phyloP scores from a whole-genome alignment of 306 rosid genomes.

The Cucurbita pepo region DNA sequence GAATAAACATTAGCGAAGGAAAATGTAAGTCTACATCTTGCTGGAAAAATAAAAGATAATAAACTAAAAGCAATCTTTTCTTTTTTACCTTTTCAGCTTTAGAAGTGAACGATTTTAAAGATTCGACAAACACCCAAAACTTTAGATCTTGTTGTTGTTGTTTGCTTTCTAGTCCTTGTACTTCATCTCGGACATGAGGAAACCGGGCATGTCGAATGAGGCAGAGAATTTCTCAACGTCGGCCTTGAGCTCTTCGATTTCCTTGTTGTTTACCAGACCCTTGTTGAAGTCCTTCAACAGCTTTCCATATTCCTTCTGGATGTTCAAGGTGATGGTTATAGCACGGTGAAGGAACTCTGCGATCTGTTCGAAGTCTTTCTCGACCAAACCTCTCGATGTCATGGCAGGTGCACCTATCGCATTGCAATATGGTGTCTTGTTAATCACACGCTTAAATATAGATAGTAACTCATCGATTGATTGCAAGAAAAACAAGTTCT shows the following conservation, averaged over 20 bases:
- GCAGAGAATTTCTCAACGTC: conserved; percentile 75
- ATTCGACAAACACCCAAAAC: neutral
- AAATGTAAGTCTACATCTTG: conserved; percentile 1
- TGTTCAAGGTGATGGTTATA: conserved; percentile 44
- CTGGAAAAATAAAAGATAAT: neutral
- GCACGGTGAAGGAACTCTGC: conserved; percentile 97
- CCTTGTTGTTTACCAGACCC: conserved; percentile 73
- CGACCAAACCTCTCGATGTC: conserved; percentile 90
- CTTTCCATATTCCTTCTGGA: conserved; percentile 71
- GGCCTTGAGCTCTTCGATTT: conserved; percentile 57
- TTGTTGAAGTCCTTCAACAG: conserved; percentile 94
- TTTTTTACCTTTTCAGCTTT: neutral
- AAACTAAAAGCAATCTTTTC: neutral
- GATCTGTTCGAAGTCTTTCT: conserved; percentile 82
- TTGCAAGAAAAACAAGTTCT: neutral
- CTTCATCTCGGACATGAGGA: conserved; percentile 61
- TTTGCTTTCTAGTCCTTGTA: conserved; percentile 49
- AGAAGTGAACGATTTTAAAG: neutral
- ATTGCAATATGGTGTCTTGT: conserved; percentile 3
- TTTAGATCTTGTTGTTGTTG: neutral
- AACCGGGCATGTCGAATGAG: conserved; percentile 84
- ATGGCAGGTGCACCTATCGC: conserved; percentile 77
- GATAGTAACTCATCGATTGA: neutral
- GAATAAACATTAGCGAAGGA: neutral
- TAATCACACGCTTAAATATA: neutral